These are phyloP conservation scores for Piper betle DNA, from an alignment of 164 flowering plant genomes.

Conservation along the genomic window DNA sequence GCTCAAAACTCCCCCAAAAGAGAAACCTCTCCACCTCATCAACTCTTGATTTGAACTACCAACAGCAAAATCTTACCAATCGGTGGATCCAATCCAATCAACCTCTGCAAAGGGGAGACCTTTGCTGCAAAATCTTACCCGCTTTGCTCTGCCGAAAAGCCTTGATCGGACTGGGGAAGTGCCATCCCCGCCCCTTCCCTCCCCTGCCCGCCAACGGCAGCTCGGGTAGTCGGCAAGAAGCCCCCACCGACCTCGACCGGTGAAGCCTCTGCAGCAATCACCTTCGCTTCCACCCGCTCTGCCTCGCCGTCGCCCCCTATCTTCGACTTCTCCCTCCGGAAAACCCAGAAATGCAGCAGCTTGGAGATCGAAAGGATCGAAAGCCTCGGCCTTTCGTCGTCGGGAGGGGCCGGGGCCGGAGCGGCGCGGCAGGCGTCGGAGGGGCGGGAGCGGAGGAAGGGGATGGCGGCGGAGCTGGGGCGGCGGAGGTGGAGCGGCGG, in stretches of 20 bases:
- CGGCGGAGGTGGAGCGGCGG: conserved; percentile 22
- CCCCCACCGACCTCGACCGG: conserved; percentile 58
- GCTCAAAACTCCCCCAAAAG: background rate
- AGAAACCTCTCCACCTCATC: background rate
- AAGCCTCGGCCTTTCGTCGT: conserved; percentile 2
- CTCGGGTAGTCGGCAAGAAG: conserved; percentile 10
- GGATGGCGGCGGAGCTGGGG: conserved; percentile 30
- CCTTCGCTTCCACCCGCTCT: conserved; percentile 13
- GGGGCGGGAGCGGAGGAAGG: conserved; percentile 34
- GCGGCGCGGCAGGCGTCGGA: conserved; percentile 1
- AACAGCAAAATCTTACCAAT: no score
- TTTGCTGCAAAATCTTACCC: conserved; percentile 30
- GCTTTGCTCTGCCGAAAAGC: conserved; percentile 52
- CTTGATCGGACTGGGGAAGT: conserved; percentile 77
- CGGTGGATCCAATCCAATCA: conserved; percentile 8
- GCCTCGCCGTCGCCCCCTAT: conserved; percentile 3
- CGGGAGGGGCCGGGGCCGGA: background rate
- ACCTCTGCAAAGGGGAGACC: conserved; percentile 60
- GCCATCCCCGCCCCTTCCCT: conserved; percentile 25
- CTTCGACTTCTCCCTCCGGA: conserved; percentile 15
- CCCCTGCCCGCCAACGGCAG: conserved; percentile 3
- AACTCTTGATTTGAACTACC: background rate
- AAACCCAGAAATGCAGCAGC: background rate
- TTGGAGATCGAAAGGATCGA: conserved; percentile 27
- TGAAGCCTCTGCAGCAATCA: conserved; percentile 6